A percentile compares a stretch with the other conserved stretches of the same genome.
These are phyloP conservation scores for Casuarina equisetifolia DNA, from an alignment of 306 rosid species.

Conservation along the genomic window DNA sequence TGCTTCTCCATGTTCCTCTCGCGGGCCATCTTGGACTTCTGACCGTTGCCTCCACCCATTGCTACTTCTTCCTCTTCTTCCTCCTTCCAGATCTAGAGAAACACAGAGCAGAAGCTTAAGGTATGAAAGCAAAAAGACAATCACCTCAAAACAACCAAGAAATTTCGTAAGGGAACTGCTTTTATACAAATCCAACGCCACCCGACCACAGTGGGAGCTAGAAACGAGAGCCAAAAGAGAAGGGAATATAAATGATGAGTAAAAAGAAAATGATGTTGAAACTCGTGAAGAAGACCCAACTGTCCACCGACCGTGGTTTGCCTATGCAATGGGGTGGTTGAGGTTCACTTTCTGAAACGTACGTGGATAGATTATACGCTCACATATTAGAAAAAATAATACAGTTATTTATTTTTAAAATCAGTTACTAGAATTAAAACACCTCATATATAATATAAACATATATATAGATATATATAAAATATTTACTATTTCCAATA, in stretches of 20 bases:
- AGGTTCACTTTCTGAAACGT: no score
- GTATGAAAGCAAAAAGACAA: neutral
- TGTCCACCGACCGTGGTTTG: no score
- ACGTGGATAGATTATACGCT: no score
- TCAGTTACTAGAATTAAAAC: no score
- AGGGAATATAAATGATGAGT: neutral
- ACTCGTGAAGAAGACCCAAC: no score
- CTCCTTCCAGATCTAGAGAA: neutral
- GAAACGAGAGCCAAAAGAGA: constrained; percentile 4
- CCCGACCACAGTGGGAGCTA: constrained; percentile 10
- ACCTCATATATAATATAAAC: no score
- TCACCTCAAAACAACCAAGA: neutral
- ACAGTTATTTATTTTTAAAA: no score
- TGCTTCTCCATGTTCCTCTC: constrained; percentile 56
- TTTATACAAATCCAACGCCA: neutral
- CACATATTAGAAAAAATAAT: no score
- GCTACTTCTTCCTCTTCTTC: constrained; percentile 9
- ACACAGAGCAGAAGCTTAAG: neutral
- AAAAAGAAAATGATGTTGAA: no score
- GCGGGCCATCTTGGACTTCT: constrained; percentile 51
- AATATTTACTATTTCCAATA: no score
- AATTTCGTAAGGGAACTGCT: neutral
- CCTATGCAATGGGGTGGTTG: no score
- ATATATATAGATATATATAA: no score
- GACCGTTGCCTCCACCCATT: constrained; percentile 60